phyloP scores from a whole-genome alignment of 192 early-diverging fungal species.

The Dissophora globulifera region DNA sequence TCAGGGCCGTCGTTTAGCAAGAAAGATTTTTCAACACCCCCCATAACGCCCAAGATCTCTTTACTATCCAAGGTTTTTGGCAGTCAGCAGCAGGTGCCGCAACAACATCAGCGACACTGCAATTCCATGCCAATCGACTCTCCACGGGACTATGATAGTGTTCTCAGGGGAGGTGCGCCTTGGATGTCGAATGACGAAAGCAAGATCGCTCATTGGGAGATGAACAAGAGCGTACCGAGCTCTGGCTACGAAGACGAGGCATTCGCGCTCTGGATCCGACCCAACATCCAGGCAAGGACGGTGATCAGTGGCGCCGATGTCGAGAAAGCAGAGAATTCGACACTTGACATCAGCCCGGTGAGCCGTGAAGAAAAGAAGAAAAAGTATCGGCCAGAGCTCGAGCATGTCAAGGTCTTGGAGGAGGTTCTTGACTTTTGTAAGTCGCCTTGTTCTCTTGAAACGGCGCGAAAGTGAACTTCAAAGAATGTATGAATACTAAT shows the following conservation, averaged over 20 bases:
- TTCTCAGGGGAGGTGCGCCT: background rate
- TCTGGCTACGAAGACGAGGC: conserved; percentile 35
- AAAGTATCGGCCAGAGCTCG: conserved; percentile 15
- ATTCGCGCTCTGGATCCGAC: conserved; percentile 41
- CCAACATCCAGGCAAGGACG: conserved; percentile 16
- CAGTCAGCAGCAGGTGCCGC: conserved; percentile 6
- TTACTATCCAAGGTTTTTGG: conserved; percentile 12
- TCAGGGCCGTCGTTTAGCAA: conserved; percentile 7
- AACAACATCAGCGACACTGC: background rate
- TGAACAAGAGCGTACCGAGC: conserved; percentile 20
- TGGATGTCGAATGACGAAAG: background rate
- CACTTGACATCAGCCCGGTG: background rate
- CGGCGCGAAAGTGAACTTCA: no score
- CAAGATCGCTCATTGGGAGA: conserved; percentile 23
- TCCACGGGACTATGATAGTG: background rate
- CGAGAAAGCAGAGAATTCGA: conserved; percentile 13
- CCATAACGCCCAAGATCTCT: conserved; percentile 7
- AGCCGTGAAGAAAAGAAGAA: background rate
- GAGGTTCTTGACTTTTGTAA: conserved; percentile 47
- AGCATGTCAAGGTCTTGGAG: conserved; percentile 32
- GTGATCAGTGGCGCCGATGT: conserved; percentile 34
- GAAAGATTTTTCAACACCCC: background rate
- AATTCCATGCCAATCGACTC: background rate
- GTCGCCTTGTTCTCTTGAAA: background rate
- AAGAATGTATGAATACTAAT: no score